Base-by-base conservation (phyloP, 805 yeast genomes). In the Wickerhamomyces strasburgensis region DNA sequence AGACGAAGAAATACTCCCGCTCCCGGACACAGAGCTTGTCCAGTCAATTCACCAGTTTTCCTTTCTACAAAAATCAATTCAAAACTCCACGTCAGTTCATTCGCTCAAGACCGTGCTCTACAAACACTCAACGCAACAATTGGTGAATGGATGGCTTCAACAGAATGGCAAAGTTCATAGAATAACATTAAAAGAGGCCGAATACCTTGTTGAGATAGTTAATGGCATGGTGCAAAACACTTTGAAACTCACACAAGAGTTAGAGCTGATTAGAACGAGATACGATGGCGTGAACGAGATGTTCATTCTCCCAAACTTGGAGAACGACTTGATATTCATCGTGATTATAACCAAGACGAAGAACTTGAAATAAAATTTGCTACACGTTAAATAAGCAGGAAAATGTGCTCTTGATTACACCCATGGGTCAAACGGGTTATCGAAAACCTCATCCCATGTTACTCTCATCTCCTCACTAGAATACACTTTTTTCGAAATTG, bases 291-390 rank as follows among this genome's bases (percentile, higher is more conserved):
- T 19, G 17, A 39, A 11, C 11, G 25, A 38, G 19, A 14, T 41
- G 8, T 32, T 41, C 10, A 27, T 19, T 10, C n/a, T 38, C 11
- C 34, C 35, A 4, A 42, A 41, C 21, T 4, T 29, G n/a, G 29
- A 16, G 5, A 41, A 38, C 18, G 42, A 41, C 25, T 29, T 41
- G 14, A 37, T 34, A 15, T 23, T 41, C 3, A 21, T 21, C 11
- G 11, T 21, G 11, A 21, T 21, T 8, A 21, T 21, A 7, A 21
- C 25, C 25, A 21, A 21, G 11, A 8, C 25, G 25, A 21, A 21
- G 25, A 21, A 21, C 7, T 21, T 8, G 25, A 8, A 8, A 21
- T 7, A 8, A 8, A 11, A 21, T 21, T 21, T 21, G 11, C n/a
- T n/a, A n/a, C n/a, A n/a, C n/a, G n/a, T n/a, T n/a, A n/a, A n/a